A percentile compares a stretch with the other conserved stretches of the same genome.
phyloP scores from a whole-genome alignment of 768 basidiomycete genomes.

The Amanita thiersii region DNA sequence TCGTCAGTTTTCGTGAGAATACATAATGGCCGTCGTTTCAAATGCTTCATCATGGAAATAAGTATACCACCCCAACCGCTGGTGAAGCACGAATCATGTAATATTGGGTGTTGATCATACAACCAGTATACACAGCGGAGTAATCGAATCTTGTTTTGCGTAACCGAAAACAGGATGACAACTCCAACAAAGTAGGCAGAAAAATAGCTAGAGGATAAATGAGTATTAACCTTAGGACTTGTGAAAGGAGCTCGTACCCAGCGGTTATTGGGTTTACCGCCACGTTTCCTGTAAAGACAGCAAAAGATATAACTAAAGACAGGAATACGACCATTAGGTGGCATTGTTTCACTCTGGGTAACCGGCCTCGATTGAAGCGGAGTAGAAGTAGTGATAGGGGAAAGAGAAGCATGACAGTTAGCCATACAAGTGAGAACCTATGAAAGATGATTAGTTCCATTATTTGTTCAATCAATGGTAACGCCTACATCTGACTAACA shows the following conservation, averaged over 20 bases:
- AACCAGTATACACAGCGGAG: conserved; percentile 52
- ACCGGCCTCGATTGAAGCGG: conserved; percentile 56
- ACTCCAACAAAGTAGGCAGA: conserved; percentile 51
- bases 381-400: conserved; percentile 52
- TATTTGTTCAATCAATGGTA: not conserved
- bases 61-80: conserved; percentile 34
- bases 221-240: conserved; percentile 1
- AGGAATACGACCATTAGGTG: conserved; percentile 31
- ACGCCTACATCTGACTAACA: conserved; percentile 48
- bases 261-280: conserved; percentile 46
- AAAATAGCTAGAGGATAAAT: conserved; percentile 39
- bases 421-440: conserved; percentile 64
- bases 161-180: conserved; percentile 34
- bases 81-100: conserved; percentile 33
- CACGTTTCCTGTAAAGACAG: conserved; percentile 52
- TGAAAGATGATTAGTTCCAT: conserved; percentile 1
- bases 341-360: conserved; percentile 35
- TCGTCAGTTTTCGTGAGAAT: conserved; percentile 59
- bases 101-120: conserved; percentile 48
- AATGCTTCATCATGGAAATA: conserved; percentile 31
- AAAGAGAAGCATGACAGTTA: conserved; percentile 57
- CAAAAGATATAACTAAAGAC: conserved; percentile 31
- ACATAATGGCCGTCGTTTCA: conserved; percentile 50
- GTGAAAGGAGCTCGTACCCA: conserved; percentile 30
- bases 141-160: conserved; percentile 46